Conservation (phyloP, 140 eudicot genomes). For the Eryngium alpinum region DNA sequence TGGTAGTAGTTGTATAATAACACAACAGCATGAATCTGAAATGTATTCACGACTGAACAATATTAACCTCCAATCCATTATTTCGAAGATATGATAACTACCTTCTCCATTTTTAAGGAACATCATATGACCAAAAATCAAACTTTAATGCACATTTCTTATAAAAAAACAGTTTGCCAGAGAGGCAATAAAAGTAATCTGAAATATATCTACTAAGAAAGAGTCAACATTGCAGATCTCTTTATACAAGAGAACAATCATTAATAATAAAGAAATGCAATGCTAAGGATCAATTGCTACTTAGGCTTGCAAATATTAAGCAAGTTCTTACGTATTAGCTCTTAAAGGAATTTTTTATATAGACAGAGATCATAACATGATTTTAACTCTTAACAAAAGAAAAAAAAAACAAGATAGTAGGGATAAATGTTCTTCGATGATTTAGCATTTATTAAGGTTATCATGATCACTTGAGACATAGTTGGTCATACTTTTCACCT, state of each 20-base stretch:
- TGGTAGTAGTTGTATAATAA: conserved; percentile 87
- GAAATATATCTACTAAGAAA: not conserved
- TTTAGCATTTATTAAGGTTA: not conserved
- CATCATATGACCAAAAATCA: not conserved
- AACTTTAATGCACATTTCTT: not conserved
- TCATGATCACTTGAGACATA: not conserved
- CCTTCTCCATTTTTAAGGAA: not conserved
- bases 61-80: not conserved
- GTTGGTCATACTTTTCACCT: not conserved
- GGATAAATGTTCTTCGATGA: not conserved
- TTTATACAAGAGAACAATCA: not conserved
- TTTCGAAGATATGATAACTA: not conserved
- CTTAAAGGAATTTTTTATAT: not conserved
- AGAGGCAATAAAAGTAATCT: not conserved
- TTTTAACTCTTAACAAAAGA: not conserved
- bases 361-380: not conserved
- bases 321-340: not conserved
- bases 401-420: too few relatives aligned
- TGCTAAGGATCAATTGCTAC: not conserved
- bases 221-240: not conserved
- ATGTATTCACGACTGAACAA: not conserved
- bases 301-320: not conserved
- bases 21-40: conserved; percentile 83
- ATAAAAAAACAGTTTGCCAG: not conserved
- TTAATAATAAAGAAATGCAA: not conserved